Conservation (phyloP, 768 basidiomycete genomes). For the Hygrocybe punicea region DNA sequence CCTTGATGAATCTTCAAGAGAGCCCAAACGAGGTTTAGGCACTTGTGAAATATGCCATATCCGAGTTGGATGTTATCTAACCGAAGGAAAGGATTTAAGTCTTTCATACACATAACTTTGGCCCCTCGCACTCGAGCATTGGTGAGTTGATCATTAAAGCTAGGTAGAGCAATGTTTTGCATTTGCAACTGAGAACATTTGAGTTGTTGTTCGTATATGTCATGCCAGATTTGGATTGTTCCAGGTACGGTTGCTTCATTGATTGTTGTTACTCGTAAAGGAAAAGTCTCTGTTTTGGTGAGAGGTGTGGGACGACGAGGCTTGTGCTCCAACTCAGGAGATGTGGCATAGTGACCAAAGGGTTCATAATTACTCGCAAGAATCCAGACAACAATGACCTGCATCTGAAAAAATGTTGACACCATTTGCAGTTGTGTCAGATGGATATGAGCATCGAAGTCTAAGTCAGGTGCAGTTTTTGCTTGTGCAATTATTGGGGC, state of each 20-base stretch:
- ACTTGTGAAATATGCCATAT: conserved; percentile 33
- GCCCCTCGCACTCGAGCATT: conserved; percentile 21
- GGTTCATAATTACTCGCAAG: conserved; percentile 2
- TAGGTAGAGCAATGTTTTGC: conserved; percentile 17
- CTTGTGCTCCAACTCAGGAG: conserved; percentile 15
- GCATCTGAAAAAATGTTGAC: background rate
- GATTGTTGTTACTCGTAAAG: conserved; percentile 24
- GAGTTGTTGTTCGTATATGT: conserved; percentile 26
- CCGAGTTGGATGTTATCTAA: conserved; percentile 24
- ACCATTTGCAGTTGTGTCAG: conserved; percentile 11
- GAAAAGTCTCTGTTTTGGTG: conserved; percentile 24
- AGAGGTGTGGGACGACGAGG: conserved; percentile 16
- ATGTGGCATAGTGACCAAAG: background rate
- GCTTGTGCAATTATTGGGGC: conserved; percentile 19
- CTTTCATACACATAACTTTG: conserved; percentile 13
- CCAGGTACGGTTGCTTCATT: conserved; percentile 31
- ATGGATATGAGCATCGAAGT: conserved; percentile 13
- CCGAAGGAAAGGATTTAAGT: conserved; percentile 22
- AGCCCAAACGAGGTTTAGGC: conserved; percentile 35
- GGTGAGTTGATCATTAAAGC: conserved; percentile 31
- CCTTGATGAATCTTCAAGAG: conserved; percentile 30
- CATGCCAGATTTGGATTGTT: conserved; percentile 27
- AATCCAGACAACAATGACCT: conserved; percentile 4
- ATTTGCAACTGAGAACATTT: conserved; percentile 11
- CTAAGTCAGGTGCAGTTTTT: conserved; percentile 7